These are phyloP conservation scores for Ustilago shanxiensis DNA, from an alignment of 1,284 basidiomycete genomes.

Conservation along the genomic window DNA sequence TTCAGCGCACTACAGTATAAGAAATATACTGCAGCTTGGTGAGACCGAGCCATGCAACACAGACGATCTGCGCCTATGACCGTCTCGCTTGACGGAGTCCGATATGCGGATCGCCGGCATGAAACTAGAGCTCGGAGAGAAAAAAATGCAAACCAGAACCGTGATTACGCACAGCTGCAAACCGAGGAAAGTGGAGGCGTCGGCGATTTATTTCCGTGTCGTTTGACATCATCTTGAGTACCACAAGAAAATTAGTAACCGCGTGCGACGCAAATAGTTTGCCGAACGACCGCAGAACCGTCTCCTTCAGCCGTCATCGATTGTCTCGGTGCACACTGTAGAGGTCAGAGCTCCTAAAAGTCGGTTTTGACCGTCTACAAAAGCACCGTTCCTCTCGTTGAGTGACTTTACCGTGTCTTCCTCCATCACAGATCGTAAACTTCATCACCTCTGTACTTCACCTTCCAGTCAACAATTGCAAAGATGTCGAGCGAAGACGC, in stretches of 20 bases:
- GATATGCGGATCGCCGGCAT: conserved; percentile 9
- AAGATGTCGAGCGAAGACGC: conserved; percentile 38
- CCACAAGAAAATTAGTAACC: background rate
- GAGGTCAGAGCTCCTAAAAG: background rate
- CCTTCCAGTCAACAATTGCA: background rate
- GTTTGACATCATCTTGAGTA: conserved; percentile 38
- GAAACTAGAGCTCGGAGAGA: background rate
- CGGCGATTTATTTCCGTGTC: conserved; percentile 18
- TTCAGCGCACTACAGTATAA: too few species aligned
- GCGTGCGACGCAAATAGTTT: background rate
- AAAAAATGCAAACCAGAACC: too few species aligned
- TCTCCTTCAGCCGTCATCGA: background rate
- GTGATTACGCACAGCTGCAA: background rate
- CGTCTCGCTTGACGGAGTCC: background rate
- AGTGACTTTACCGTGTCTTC: background rate
- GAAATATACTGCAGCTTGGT: too few species aligned
- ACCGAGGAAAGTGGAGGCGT: background rate
- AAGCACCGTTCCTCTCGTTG: background rate
- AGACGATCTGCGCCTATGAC: background rate
- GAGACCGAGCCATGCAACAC: background rate
- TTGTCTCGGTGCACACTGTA: background rate
- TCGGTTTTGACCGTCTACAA: background rate
- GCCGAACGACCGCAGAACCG: conserved; percentile 3
- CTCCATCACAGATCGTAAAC: background rate
- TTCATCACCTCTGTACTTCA: too few species aligned